These are phyloP conservation scores for Podila verticillata DNA, from an alignment of 192 early-diverging fungal species.

Conservation along the genomic window DNA sequence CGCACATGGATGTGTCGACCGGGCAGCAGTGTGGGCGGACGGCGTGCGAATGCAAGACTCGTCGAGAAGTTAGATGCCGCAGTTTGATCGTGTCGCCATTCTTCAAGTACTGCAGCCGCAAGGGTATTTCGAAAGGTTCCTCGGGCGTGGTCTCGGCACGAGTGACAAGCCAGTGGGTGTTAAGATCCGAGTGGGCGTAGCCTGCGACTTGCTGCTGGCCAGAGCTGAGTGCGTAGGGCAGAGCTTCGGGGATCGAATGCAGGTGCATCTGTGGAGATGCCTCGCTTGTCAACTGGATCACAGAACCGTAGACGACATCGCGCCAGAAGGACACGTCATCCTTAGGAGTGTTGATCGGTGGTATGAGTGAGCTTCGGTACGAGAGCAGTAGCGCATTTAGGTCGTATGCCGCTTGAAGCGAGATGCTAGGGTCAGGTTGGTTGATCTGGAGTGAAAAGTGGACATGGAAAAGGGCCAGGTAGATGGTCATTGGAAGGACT, in stretches of 20 bases:
- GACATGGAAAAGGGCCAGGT: not conserved
- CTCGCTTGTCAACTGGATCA: conserved; percentile 60
- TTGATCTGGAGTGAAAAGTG: not conserved
- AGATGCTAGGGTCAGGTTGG: not conserved
- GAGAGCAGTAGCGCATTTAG: not conserved
- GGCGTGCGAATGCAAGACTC: conserved; percentile 71
- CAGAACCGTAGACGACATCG: conserved; percentile 58
- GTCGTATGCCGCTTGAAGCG: not conserved
- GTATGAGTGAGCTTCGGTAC: not conserved
- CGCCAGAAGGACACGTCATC: not conserved
- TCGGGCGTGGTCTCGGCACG: conserved; percentile 18
- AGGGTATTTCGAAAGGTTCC: not conserved
- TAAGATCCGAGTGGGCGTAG: conserved; percentile 66
- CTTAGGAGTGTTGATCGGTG: not conserved
- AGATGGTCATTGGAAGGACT: not conserved
- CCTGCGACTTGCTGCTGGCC: conserved; percentile 74
- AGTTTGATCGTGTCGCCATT: conserved; percentile 80
- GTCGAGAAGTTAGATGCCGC: conserved; percentile 61
- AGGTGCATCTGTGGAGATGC: conserved; percentile 51
- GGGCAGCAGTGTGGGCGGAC: conserved; percentile 19
- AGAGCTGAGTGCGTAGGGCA: conserved; percentile 65
- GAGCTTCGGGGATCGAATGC: conserved; percentile 60
- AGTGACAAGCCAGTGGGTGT: conserved; percentile 65
- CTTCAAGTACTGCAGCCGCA: conserved; percentile 55
- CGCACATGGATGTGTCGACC: not conserved